These are phyloP conservation scores for Vachellia pachyceras DNA, from an alignment of 306 rosid species.

Conservation along the genomic window DNA sequence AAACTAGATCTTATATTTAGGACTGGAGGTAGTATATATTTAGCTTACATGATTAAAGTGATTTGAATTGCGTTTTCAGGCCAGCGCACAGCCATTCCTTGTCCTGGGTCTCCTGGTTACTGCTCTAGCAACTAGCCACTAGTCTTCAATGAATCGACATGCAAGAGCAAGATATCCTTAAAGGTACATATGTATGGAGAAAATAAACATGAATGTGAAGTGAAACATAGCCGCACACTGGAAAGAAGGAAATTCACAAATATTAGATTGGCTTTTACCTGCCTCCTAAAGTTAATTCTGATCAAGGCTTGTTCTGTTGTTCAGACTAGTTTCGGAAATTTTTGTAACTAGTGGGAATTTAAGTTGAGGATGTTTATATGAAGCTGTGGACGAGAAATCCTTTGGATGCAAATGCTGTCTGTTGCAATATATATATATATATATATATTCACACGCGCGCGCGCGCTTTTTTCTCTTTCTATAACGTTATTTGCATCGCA, in stretches of 20 bases:
- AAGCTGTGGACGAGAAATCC: neutral
- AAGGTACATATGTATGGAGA: neutral
- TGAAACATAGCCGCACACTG: neutral
- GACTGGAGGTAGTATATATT: neutral
- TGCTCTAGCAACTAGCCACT: slow-evolving; percentile 57
- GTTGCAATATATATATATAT: neutral
- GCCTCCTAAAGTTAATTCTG: neutral
- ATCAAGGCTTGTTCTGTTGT: neutral
- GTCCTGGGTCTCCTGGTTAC: slow-evolving; percentile 56
- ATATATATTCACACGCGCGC: too few relatives aligned
- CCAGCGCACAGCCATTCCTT: slow-evolving; percentile 58
- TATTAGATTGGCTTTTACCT: neutral
- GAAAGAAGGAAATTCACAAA: neutral
- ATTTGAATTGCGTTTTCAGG: slow-evolving; percentile 37
- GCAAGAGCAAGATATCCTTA: slow-evolving; percentile 1
- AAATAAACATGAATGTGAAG: slow-evolving; percentile 8
- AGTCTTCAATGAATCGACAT: neutral
- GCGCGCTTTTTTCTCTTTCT: neutral
- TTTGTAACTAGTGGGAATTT: neutral
- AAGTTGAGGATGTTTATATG: neutral
- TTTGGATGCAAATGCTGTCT: neutral
- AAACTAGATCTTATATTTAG: too few relatives aligned
- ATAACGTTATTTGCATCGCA: neutral
- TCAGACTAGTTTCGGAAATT: neutral
- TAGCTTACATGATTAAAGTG: neutral